Evolutionary conservation across 2,329 filamentous ascomycete genomes (phyloP).

Genomic region (Huntiella savannae): DNA sequence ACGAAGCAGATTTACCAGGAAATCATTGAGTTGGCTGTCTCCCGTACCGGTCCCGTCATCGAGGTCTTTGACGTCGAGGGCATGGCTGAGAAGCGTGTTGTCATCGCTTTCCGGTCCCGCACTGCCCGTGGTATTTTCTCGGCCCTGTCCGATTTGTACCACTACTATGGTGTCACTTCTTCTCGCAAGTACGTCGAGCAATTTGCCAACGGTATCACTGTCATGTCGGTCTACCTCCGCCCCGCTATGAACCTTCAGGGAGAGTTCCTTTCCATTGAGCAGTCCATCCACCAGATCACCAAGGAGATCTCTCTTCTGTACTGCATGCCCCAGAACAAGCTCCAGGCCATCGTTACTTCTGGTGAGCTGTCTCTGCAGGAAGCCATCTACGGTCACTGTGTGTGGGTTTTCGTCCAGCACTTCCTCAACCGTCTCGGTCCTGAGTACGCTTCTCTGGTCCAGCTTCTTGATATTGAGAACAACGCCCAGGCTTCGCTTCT

Average conservation of each 20-base stretch:
- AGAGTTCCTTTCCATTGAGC: constrained; percentile 61
- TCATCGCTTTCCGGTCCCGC: constrained; percentile 84
- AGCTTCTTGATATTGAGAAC: constrained; percentile 63
- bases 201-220: constrained; percentile 94
- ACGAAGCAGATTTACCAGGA: constrained; percentile 92
- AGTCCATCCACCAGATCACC: constrained; percentile 95
- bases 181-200: constrained; percentile 96
- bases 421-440: constrained; percentile 89
- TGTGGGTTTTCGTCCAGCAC: constrained; percentile 95
- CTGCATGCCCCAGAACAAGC: constrained; percentile 94
- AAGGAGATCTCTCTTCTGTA: constrained; percentile 95
- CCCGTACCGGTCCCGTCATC: constrained; percentile 80
- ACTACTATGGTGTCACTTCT: constrained; percentile 94
- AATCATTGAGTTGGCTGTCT: constrained; percentile 70
- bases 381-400: constrained; percentile 90
- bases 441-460: constrained; percentile 74
- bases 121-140: constrained; percentile 90
- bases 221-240: constrained; percentile 88
- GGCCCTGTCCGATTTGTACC: constrained; percentile 85
- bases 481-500: constrained; percentile 72
- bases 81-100: constrained; percentile 77
- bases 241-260: constrained; percentile 42
- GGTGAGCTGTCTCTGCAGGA: constrained; percentile 85
- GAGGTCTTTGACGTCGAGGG: constrained; percentile 94
- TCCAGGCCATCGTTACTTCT: constrained; percentile 72